Conservation (phyloP, 2,329 filamentous ascomycete species). For the Apiospora sp. region DNA sequence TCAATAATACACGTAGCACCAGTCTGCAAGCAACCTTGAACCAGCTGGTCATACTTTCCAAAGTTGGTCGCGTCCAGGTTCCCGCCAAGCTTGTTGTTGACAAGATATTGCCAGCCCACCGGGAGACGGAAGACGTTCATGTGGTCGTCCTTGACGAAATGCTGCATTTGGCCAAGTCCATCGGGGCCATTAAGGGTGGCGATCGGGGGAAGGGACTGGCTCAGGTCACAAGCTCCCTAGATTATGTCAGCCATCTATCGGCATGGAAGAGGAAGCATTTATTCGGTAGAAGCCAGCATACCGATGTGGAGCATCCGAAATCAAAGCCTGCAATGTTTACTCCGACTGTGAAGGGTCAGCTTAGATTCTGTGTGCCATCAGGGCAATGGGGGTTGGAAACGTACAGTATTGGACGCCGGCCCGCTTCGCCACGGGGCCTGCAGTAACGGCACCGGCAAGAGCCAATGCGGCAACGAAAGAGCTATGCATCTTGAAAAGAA, state of each 20-base stretch:
- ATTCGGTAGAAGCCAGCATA: conserved; percentile 21
- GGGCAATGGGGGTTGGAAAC: neutral
- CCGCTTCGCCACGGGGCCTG: conserved; percentile 20
- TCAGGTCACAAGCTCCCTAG: conserved; percentile 32
- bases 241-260: neutral
- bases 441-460: conserved; percentile 10
- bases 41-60: conserved; percentile 60
- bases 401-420: conserved; percentile 18
- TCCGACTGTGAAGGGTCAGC: conserved; percentile 26
- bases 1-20: conserved; percentile 68
- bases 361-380: neutral
- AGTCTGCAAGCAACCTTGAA: conserved; percentile 63
- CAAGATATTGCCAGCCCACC: conserved; percentile 67
- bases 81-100: conserved; percentile 58
- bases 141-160: conserved; percentile 60
- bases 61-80: conserved; percentile 57
- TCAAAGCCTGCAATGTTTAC: conserved; percentile 38
- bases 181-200: conserved; percentile 31
- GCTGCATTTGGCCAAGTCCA: conserved; percentile 58
- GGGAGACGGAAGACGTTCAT: conserved; percentile 66
- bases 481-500: neutral
- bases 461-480: conserved; percentile 15
- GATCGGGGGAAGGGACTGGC: conserved; percentile 29
- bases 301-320: conserved; percentile 34
- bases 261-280: neutral